Percentiles rank a stretch among this genome's conserved stretches.
phyloP scores from a whole-genome alignment of 352 stramenopile species.

The Pythium vanterpoolii region DNA sequence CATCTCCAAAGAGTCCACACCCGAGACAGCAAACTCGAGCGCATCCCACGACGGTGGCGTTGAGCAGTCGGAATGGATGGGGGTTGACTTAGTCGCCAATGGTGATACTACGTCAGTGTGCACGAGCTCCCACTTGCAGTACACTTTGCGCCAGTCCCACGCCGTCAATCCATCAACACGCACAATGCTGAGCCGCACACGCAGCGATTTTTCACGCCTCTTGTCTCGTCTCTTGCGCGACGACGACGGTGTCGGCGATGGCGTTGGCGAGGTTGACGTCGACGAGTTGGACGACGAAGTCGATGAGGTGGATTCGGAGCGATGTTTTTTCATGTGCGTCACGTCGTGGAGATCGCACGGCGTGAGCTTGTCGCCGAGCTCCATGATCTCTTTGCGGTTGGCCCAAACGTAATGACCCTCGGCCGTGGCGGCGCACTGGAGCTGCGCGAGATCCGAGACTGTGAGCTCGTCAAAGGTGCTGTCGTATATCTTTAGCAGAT shows the following conservation, averaged over 20 bases:
- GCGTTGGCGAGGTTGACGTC: background rate
- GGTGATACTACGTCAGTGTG: background rate
- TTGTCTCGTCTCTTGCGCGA: background rate
- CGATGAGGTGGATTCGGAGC: too few species aligned
- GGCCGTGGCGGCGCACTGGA: slow-evolving; percentile 16
- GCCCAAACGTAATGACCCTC: slow-evolving; percentile 20
- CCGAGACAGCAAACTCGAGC: background rate
- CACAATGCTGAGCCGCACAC: slow-evolving; percentile 1
- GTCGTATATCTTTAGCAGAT: slow-evolving; percentile 17
- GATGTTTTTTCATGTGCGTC: slow-evolving; percentile 1
- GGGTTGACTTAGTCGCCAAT: background rate
- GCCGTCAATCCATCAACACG: background rate
- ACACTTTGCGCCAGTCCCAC: slow-evolving; percentile 17
- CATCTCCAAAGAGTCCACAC: slow-evolving; percentile 3
- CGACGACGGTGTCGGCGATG: background rate
- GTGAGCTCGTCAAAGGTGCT: slow-evolving; percentile 14
- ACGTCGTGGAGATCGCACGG: slow-evolving; percentile 6
- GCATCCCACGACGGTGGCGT: slow-evolving; percentile 3
- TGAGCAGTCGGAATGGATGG: background rate
- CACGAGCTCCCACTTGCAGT: slow-evolving; percentile 9
- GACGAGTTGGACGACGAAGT: background rate
- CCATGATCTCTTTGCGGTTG: slow-evolving; percentile 15
- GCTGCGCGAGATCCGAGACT: slow-evolving; percentile 14
- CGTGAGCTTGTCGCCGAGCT: slow-evolving; percentile 12
- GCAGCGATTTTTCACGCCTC: background rate